Evolutionary conservation across 1,284 basidiomycete species (phyloP).

Genomic region (Cutaneotrichosporon mucoides): DNA sequence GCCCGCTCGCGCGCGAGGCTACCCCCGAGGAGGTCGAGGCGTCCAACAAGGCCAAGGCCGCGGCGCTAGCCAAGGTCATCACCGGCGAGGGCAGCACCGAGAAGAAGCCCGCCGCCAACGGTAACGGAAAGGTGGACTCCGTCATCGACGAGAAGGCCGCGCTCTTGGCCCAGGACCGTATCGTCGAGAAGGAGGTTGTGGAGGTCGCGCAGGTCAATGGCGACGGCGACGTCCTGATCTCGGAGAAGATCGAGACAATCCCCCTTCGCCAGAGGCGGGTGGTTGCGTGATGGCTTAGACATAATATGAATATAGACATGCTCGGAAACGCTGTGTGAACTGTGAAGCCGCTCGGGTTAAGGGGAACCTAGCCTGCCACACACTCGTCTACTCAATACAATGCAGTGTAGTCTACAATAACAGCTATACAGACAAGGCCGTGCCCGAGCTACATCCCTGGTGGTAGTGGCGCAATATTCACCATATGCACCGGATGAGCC

Average conservation of each 20-base stretch:
- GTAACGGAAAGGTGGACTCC: not conserved
- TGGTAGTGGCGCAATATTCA: conserved; percentile 1
- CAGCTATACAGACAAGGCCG: not conserved
- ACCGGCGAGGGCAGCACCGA: too few species aligned
- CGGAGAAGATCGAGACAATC: too few species aligned
- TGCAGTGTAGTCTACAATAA: not conserved
- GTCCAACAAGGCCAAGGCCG: not conserved
- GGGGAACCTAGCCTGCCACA: too few species aligned
- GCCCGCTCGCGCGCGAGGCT: not conserved
- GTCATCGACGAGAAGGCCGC: not conserved
- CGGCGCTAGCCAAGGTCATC: not conserved
- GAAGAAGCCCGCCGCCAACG: not conserved
- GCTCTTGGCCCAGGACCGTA: not conserved
- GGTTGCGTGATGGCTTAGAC: too few species aligned
- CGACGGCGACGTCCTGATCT: too few species aligned
- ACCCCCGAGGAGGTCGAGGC: conserved; percentile 4
- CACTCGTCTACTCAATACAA: not conserved
- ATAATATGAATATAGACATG: too few species aligned
- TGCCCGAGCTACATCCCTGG: not conserved
- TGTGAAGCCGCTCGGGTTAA: too few species aligned
- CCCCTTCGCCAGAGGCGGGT: too few species aligned
- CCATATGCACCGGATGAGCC: conserved; percentile 59
- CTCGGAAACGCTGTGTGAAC: too few species aligned
- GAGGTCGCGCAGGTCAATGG: too few species aligned
- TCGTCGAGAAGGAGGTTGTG: not conserved